Evolutionary conservation across 1,284 basidiomycete genomes (phyloP).

Genomic region (Boletellus deceptivus): DNA sequence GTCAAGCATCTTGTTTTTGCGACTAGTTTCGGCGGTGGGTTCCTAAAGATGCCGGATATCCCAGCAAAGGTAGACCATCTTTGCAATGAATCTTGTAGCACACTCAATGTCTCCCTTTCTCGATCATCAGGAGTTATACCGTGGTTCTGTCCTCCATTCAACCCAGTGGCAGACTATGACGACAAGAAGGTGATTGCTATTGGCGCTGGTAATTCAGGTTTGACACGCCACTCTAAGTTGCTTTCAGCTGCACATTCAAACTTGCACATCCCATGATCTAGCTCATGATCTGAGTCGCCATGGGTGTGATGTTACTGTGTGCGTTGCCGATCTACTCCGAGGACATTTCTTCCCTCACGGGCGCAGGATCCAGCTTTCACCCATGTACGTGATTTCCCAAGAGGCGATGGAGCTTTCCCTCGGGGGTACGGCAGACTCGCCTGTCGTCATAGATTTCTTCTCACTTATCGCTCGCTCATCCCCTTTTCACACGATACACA

Average conservation of each 20-base stretch:
- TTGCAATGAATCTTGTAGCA: not conserved
- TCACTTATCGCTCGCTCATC: not conserved
- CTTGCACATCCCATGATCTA: conserved; percentile 28
- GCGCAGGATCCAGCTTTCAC: conserved; percentile 28
- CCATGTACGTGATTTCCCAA: conserved; percentile 26
- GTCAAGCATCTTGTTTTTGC: conserved; percentile 41
- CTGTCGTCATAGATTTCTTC: not conserved
- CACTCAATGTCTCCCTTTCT: not conserved
- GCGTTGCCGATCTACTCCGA: not conserved
- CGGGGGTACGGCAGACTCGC: conserved; percentile 12
- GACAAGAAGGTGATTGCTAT: conserved; percentile 27
- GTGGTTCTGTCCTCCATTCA: conserved; percentile 36
- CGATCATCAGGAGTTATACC: conserved; percentile 20
- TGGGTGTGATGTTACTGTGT: conserved; percentile 24
- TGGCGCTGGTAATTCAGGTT: conserved; percentile 31
- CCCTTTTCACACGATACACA: conserved; percentile 1
- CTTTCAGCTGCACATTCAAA: not conserved
- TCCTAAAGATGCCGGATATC: conserved; percentile 33
- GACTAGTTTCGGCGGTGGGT: conserved; percentile 38
- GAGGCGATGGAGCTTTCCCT: conserved; percentile 5
- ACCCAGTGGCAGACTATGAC: conserved; percentile 30
- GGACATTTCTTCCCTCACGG: not conserved
- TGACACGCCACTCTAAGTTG: not conserved
- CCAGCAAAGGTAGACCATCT: conserved; percentile 18
- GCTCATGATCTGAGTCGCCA: conserved; percentile 22